Evolutionary conservation across 2,329 filamentous ascomycete genomes (phyloP).

Genomic region (Pseudopyricularia cyperi): DNA sequence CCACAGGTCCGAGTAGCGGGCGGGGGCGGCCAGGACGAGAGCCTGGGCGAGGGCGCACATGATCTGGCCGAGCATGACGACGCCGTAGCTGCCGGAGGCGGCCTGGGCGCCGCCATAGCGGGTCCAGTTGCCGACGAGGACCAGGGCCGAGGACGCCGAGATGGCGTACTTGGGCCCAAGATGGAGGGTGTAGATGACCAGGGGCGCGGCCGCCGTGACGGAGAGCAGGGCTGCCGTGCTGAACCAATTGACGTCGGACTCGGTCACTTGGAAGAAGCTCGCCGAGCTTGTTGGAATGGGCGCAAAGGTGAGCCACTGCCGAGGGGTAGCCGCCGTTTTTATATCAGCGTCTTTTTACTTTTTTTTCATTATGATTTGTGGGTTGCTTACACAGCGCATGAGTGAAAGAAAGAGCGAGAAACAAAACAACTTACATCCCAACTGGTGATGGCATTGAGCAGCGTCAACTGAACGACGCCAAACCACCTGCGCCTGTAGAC

Average conservation of each 20-base stretch:
- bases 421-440: conserved; percentile 66
- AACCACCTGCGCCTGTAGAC: conserved; percentile 80
- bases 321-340: not conserved
- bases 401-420: too few species aligned
- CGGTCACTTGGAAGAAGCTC: conserved; percentile 60
- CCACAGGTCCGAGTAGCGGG: conserved; percentile 88
- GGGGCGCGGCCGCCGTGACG: conserved; percentile 60
- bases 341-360: too few species aligned
- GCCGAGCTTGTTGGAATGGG: conserved; percentile 66
- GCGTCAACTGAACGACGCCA: conserved; percentile 67
- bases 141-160: conserved; percentile 55
- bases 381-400: too few species aligned
- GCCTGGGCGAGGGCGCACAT: conserved; percentile 81
- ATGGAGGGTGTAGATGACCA: conserved; percentile 67
- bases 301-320: conserved; percentile 85
- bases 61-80: conserved; percentile 85
- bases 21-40: conserved; percentile 80
- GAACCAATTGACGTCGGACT: conserved; percentile 82
- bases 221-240: conserved; percentile 78
- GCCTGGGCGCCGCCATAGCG: conserved; percentile 58
- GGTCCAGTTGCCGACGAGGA: conserved; percentile 82
- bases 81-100: conserved; percentile 50
- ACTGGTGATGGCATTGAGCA: conserved; percentile 85
- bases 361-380: too few species aligned
- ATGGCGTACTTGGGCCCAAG: conserved; percentile 69